phyloP scores from a whole-genome alignment of 1,284 basidiomycete species.

The Leccinum pachyderme region DNA sequence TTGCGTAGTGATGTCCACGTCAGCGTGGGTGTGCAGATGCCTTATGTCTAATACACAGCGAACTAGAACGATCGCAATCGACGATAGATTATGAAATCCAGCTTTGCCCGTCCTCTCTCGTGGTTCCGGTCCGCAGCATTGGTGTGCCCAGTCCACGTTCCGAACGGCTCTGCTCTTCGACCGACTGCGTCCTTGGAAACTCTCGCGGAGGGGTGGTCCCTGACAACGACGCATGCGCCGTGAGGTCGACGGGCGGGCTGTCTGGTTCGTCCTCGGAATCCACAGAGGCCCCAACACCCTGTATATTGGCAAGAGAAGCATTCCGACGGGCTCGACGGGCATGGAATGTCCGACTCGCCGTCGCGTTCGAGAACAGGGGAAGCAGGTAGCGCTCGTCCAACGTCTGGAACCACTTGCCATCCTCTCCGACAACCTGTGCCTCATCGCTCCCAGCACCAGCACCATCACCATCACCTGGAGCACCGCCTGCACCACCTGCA shows the following conservation, averaged over 20 bases:
- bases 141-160: constrained; percentile 60
- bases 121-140: constrained; percentile 42
- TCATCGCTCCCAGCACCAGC: not conserved
- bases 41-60: constrained; percentile 1
- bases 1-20: not conserved
- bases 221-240: constrained; percentile 14
- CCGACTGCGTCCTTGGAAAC: constrained; percentile 33
- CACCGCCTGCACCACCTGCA: not conserved
- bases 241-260: constrained; percentile 40
- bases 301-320: constrained; percentile 31
- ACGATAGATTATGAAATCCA: constrained; percentile 1
- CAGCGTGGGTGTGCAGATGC: not conserved
- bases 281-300: constrained; percentile 5
- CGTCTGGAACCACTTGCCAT: constrained; percentile 93
- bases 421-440: constrained; percentile 39
- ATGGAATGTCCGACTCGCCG: constrained; percentile 85
- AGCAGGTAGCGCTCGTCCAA: constrained; percentile 94
- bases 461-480: not conserved
- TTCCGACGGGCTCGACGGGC: constrained; percentile 66
- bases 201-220: constrained; percentile 13
- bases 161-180: constrained; percentile 49
- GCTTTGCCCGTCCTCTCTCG: constrained; percentile 34
- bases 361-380: constrained; percentile 93
- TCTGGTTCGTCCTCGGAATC: constrained; percentile 60
- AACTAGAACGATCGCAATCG: constrained; percentile 1